phyloP scores from a whole-genome alignment of 108 stramenopile genomes.

The Nitzschia palea region DNA sequence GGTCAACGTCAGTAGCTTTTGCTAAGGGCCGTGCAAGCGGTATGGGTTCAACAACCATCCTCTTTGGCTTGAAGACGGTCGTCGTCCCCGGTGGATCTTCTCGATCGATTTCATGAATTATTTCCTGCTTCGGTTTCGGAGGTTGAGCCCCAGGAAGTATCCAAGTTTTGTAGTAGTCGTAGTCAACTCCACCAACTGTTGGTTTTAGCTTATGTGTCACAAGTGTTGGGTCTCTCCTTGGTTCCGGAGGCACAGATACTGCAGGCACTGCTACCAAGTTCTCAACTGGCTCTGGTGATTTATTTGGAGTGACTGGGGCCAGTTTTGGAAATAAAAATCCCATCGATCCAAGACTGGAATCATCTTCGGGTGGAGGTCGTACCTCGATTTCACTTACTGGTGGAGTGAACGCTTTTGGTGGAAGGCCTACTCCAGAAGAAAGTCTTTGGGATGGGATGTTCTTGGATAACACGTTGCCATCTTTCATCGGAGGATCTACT shows the following conservation, averaged over 20 bases:
- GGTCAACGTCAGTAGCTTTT: no score
- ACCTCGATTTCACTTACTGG: constrained; percentile 8
- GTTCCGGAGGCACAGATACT: neutral
- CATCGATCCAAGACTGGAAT: constrained; percentile 11
- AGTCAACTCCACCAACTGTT: constrained; percentile 9
- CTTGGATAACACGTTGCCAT: neutral
- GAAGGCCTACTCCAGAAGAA: neutral
- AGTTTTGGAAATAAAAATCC: constrained; percentile 2
- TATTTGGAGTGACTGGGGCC: neutral
- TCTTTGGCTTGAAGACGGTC: constrained; percentile 2
- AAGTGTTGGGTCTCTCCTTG: neutral
- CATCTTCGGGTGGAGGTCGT: constrained; percentile 1
- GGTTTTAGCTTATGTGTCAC: constrained; percentile 10
- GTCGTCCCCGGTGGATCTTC: constrained; percentile 16
- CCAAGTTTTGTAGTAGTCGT: constrained; percentile 10
- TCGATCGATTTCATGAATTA: neutral
- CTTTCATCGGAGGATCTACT: constrained; percentile 1
- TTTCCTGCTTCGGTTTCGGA: neutral
- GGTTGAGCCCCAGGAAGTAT: neutral
- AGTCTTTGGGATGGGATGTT: no score
- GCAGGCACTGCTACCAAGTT: no score
- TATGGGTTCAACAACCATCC: neutral
- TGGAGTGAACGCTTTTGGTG: neutral
- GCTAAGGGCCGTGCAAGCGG: no score
- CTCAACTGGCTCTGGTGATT: no score